A percentile compares a stretch with the other conserved stretches of the same genome.
Evolutionary conservation across 805 yeast genomes (phyloP).

Genomic region (Kodamaea neixiangensis): DNA sequence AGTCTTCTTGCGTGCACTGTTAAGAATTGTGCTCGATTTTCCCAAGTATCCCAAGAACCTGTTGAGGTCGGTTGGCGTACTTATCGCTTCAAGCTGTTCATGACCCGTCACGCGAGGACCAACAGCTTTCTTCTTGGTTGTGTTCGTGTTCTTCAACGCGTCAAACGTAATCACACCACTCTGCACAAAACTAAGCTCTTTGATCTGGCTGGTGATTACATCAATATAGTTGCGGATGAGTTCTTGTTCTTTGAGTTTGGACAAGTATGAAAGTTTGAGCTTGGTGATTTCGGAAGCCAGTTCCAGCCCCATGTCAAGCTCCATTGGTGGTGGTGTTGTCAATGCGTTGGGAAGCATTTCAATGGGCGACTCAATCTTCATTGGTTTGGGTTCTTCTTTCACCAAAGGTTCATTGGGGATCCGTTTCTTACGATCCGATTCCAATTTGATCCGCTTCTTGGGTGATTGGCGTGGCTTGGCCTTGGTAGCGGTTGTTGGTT

Average conservation of each 20-base stretch:
- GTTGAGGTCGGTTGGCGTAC: conserved; percentile 25
- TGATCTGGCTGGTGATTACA: conserved; percentile 43
- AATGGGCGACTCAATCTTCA: not conserved
- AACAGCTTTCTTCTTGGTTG: conserved; percentile 7
- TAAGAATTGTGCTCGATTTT: conserved; percentile 39
- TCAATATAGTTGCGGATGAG: conserved; percentile 44
- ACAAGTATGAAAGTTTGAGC: conserved; percentile 34
- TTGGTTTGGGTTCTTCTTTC: not conserved
- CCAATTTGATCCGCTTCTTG: conserved; percentile 12
- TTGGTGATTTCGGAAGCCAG: conserved; percentile 11
- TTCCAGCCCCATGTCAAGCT: not conserved
- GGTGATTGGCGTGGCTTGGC: conserved; percentile 1
- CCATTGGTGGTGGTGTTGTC: not conserved
- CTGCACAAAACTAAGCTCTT: conserved; percentile 43
- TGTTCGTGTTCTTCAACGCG: conserved; percentile 27
- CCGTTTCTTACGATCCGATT: conserved; percentile 5
- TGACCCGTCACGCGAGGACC: conserved; percentile 8
- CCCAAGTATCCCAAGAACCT: conserved; percentile 39
- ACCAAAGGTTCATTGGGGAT: not conserved
- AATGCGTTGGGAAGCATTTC: not conserved
- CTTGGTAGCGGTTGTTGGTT: not conserved
- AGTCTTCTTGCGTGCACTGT: conserved; percentile 37
- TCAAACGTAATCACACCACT: conserved; percentile 46
- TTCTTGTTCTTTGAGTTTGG: conserved; percentile 45
- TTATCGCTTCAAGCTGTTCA: conserved; percentile 41